A percentile compares a stretch with the other conserved stretches of the same genome.
These are phyloP conservation scores for Bjerkandera adusta DNA, from an alignment of 1,284 basidiomycete genomes.

Conservation along the genomic window DNA sequence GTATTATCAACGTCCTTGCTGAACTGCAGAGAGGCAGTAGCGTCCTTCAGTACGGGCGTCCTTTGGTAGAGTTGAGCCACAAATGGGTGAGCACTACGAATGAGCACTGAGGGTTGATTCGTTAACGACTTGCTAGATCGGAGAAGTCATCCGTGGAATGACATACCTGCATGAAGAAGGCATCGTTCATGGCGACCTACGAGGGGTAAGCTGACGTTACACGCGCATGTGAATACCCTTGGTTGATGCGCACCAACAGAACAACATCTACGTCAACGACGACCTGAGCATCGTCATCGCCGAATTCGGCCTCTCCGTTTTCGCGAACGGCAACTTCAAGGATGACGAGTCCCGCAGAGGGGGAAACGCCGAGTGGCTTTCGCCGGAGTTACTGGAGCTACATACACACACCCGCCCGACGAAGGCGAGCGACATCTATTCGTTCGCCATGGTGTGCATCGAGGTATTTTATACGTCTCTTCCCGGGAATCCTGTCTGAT, in stretches of 20 bases:
- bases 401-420: slow-evolving; percentile 4
- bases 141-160: slow-evolving; percentile 12
- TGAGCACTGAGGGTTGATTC: no score
- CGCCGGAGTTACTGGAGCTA: slow-evolving; percentile 14
- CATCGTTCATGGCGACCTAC: slow-evolving; percentile 18
- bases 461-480: slow-evolving; percentile 8
- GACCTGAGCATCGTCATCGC: slow-evolving; percentile 8
- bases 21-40: no score
- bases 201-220: slow-evolving; percentile 11
- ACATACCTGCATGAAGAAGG: slow-evolving; percentile 15
- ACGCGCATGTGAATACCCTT: not conserved
- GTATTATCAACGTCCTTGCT: no score
- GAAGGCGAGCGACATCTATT: slow-evolving; percentile 12
- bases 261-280: slow-evolving; percentile 15
- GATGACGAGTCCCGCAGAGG: slow-evolving; percentile 3
- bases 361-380: slow-evolving; percentile 18
- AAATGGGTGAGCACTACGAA: not conserved
- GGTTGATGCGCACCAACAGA: not conserved
- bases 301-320: slow-evolving; percentile 17
- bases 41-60: no score
- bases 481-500: not conserved
- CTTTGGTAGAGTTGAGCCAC: no score
- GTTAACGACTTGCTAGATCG: no score
- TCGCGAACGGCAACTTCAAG: slow-evolving; percentile 6
- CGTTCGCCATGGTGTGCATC: slow-evolving; percentile 9